Evolutionary conservation across 202 grass and related monocot species (phyloP).

Genomic region (Brachypodium distachyon): DNA sequence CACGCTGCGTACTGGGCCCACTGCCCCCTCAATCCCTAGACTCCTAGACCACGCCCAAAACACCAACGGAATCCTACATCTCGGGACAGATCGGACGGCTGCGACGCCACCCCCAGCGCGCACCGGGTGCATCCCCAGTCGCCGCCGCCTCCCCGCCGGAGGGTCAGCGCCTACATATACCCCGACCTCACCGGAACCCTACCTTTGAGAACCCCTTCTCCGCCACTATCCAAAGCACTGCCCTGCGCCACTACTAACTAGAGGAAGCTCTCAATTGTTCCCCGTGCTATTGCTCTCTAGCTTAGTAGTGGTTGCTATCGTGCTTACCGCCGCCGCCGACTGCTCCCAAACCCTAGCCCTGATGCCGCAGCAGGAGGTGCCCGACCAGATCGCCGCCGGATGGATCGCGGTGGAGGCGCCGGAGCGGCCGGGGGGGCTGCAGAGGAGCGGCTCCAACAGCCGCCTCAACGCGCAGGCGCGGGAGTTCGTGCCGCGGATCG

Average conservation of each 20-base stretch:
- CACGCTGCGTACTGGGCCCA: too few relatives aligned
- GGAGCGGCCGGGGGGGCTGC: slow-evolving; percentile 30
- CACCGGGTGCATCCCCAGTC: neutral
- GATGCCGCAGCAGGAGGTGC: slow-evolving; percentile 45
- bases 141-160: neutral
- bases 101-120: neutral
- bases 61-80: neutral
- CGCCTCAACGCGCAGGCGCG: slow-evolving; percentile 79
- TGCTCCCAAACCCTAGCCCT: slow-evolving; percentile 2
- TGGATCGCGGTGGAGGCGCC: slow-evolving; percentile 14
- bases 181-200: slow-evolving; percentile 36
- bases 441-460: slow-evolving; percentile 54
- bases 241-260: slow-evolving; percentile 7
- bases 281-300: slow-evolving; percentile 14
- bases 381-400: slow-evolving; percentile 32
- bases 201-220: slow-evolving; percentile 47
- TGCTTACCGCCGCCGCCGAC: neutral
- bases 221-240: slow-evolving; percentile 29
- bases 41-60: neutral
- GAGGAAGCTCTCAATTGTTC: slow-evolving; percentile 3
- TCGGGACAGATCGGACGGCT: neutral
- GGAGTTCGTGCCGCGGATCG: slow-evolving; percentile 70
- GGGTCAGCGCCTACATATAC: slow-evolving; percentile 26
- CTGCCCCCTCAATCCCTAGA: neutral
- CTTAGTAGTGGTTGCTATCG: slow-evolving; percentile 10